Conservation (phyloP, 1,284 basidiomycete genomes). For the Volvariella surrecta region DNA sequence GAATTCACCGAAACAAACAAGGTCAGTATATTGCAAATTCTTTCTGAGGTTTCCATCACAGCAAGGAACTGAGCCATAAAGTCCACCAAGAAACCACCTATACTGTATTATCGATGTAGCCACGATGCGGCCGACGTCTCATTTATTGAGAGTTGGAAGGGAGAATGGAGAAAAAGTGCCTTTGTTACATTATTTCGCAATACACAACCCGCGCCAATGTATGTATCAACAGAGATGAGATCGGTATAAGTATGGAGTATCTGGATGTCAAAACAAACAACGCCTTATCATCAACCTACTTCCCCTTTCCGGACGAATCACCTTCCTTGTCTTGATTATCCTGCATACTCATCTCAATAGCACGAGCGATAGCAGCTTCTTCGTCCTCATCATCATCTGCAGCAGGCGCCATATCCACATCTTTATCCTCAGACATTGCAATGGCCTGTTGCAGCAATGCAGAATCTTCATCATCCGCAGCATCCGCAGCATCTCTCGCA, state of each 20-base stretch:
- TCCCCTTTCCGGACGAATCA: no score
- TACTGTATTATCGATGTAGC: no score
- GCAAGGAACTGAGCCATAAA: no score
- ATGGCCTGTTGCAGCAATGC: constrained; percentile 58
- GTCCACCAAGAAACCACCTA: no score
- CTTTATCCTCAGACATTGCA: constrained; percentile 37
- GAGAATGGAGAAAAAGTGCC: no score
- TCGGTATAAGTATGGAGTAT: neutral
- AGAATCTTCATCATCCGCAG: constrained; percentile 56
- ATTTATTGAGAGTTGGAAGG: no score
- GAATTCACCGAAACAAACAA: constrained; percentile 24
- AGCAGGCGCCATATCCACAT: constrained; percentile 22
- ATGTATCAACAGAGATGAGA: neutral
- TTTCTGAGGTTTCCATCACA: no score
- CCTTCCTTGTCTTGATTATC: constrained; percentile 31
- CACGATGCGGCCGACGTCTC: no score
- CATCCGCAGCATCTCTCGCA: constrained; percentile 17
- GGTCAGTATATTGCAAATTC: constrained; percentile 21
- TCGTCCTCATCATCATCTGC: constrained; percentile 39
- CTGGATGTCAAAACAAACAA: no score
- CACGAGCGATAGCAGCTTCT: constrained; percentile 45
- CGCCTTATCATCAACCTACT: no score
- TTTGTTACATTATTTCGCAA: no score
- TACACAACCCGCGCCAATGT: no score
- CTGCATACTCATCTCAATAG: constrained; percentile 55